Evolutionary conservation across 345 rosid species (phyloP), one percentile per base, ranked within the genome.

Genomic region (Anastatica hierochuntica): DNA sequence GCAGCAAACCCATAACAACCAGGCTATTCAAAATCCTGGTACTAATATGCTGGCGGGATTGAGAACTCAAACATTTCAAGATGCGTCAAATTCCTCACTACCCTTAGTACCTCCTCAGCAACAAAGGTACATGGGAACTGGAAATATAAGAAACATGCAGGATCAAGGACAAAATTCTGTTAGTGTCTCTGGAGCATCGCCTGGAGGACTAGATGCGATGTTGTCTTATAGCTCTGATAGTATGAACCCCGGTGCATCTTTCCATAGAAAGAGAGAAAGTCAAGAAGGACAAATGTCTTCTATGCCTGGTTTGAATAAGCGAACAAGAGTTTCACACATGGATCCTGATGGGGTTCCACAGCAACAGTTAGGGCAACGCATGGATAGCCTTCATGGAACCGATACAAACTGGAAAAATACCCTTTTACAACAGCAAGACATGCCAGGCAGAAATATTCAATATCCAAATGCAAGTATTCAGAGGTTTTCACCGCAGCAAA

Each of bases 341-440:
- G 84, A 72, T 57, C 61, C 84, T 56, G 94, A 88, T 63, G 81
- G 80, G 42, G 73, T 72, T 65, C 83, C 73, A 56, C 96, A 74
- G 60, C 90, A 77, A 58, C 89, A 82, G 49, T 56, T 72, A 39
- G 89, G 85, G 23, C 61, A 68, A 24, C 74, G 74, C 53, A 63
- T 77, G 58, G 97, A 83, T 53, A 69, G 73, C 49, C 66, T 79
- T 35, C 88, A 73, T 67, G 76, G 84, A 67, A 38, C 76, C 20
- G 95, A 85, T 61, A 63, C 77, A 58, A 88, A 62, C 66, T 76
- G 88, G 89, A 85, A 77, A 72, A 85, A 57, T 67, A 36, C 79
- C 18, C 55, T 78, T 63, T 49, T 77, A 37, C 84, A 76, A 52
- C 83, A 75, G 49, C 88, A 71, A 65, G 69, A 68, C 10, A 52